A percentile compares a stretch with the other conserved stretches of the same genome.
Evolutionary conservation across 2,329 filamentous ascomycete species (phyloP).

Genomic region (Reticulascus tulasneorum): DNA sequence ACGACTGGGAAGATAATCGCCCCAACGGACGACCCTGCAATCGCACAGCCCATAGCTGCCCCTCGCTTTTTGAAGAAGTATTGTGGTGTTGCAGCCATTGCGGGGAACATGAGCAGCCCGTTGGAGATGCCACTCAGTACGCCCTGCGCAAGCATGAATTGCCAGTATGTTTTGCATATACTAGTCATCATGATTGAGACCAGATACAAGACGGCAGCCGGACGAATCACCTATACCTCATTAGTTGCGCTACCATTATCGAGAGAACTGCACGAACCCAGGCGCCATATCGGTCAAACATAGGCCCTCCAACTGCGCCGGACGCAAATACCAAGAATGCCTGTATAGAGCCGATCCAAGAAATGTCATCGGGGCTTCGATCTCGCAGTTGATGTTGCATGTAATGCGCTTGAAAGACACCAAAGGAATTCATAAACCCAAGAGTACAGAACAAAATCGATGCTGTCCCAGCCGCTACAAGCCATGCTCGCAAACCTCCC

Average conservation of each 20-base stretch:
- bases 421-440: slow-evolving; percentile 22
- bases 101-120: slow-evolving; percentile 31
- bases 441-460: slow-evolving; percentile 26
- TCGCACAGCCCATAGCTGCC: slow-evolving; percentile 31
- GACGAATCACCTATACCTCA: slow-evolving; percentile 11
- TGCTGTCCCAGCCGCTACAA: slow-evolving; percentile 31
- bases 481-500: slow-evolving; percentile 34
- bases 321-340: slow-evolving; percentile 20
- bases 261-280: slow-evolving; percentile 6
- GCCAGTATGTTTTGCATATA: slow-evolving; percentile 32
- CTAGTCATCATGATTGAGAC: slow-evolving; percentile 28
- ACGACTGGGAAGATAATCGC: slow-evolving; percentile 40
- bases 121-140: slow-evolving; percentile 28
- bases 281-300: slow-evolving; percentile 17
- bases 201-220: slow-evolving; percentile 14
- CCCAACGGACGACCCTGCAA: slow-evolving; percentile 36
- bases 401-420: slow-evolving; percentile 23
- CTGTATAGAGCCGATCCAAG: slow-evolving; percentile 22
- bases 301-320: slow-evolving; percentile 13
- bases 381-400: slow-evolving; percentile 18
- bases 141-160: slow-evolving; percentile 37
- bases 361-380: slow-evolving; percentile 19
- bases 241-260: not conserved
- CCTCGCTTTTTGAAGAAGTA: slow-evolving; percentile 35
- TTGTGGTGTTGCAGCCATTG: slow-evolving; percentile 29